A percentile compares a stretch with the other conserved stretches of the same genome.
phyloP scores from a whole-genome alignment of 208 protist species.

The Phytomonas sp. region DNA sequence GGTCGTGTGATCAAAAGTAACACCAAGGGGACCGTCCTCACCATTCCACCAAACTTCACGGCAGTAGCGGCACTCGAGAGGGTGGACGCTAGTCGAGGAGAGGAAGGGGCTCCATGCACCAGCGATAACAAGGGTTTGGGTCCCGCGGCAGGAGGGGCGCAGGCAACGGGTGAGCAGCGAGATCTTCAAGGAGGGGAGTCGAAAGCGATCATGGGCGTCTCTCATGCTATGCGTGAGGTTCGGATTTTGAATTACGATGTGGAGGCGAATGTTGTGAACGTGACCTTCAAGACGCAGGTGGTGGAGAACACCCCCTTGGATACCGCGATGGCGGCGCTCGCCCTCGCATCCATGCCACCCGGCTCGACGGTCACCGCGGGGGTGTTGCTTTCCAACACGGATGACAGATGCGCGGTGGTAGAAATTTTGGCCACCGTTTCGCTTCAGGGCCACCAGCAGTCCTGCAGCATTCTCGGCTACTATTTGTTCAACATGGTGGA shows the following conservation, averaged over 20 bases:
- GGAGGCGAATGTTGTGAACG: constrained; percentile 48
- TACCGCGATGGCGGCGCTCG: constrained; percentile 24
- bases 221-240: constrained; percentile 38
- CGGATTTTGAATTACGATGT: constrained; percentile 81
- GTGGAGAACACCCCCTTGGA: constrained; percentile 67
- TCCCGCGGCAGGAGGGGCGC: neutral
- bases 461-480: constrained; percentile 56
- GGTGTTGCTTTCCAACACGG: constrained; percentile 72
- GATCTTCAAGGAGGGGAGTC: neutral
- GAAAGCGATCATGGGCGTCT: neutral
- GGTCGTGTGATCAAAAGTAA: constrained; percentile 44
- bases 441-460: neutral
- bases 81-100: constrained; percentile 10
- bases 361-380: constrained; percentile 35
- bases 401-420: constrained; percentile 76
- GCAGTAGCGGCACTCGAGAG: constrained; percentile 66
- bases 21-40: constrained; percentile 54
- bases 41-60: constrained; percentile 36
- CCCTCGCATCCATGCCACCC: constrained; percentile 23
- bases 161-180: neutral
- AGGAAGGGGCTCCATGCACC: neutral
- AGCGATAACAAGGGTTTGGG: neutral
- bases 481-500: constrained; percentile 40
- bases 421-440: constrained; percentile 28
- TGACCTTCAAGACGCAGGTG: constrained; percentile 49